Base-by-base conservation (phyloP, 176 grass and related monocot species). In the Aegilops tauschii region DNA sequence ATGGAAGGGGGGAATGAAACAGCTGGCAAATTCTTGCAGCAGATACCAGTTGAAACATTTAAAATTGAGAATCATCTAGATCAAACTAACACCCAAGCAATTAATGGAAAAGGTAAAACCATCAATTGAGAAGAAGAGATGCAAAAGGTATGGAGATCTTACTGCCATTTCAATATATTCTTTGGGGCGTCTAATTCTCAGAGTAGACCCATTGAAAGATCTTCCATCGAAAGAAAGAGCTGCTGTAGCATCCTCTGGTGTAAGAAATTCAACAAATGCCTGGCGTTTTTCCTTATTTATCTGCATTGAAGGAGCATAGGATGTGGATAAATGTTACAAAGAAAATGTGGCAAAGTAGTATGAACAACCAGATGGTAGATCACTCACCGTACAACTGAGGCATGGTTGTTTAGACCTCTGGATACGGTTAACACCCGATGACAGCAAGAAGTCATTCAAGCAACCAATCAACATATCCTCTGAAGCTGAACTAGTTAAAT, bases 191-290 rank as follows among this genome's bases (percentile, higher is more conserved):
- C 87, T 96, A 87, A 99, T 90, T 86, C 91, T 99, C 83, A 99
- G 88, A 83, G 82, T 35, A 87, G 89, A 90, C 52, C 92, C 97
- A 82, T 83, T 68, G 9, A 99, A 88, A 76, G 75, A 84, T 61
- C 83, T 90, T 81, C 97, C 94, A 79, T 99, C 92, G 81, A 94
- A 99, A 85, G 94, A 94, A 86, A 99, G 89, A 85, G 97, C 92
- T 78, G 82, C 80, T 56, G 97, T 99, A 80, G 97, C 94, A 90
- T 97, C 94, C 81, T 97, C 87, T 76, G 94, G 97, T 85, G 97
- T 97, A 85, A 99, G 90, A 93, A 99, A 99, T 91, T 99, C 97
- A 70, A 96, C 89, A 78, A 99, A 76, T 31, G 94, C 97, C 40
- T 99, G 97, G 39, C 58, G 73, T 75, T 94, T 99, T 77, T 99